Conservation (phyloP, 2,329 filamentous ascomycete species). For the Thielaviopsis cerberus region DNA sequence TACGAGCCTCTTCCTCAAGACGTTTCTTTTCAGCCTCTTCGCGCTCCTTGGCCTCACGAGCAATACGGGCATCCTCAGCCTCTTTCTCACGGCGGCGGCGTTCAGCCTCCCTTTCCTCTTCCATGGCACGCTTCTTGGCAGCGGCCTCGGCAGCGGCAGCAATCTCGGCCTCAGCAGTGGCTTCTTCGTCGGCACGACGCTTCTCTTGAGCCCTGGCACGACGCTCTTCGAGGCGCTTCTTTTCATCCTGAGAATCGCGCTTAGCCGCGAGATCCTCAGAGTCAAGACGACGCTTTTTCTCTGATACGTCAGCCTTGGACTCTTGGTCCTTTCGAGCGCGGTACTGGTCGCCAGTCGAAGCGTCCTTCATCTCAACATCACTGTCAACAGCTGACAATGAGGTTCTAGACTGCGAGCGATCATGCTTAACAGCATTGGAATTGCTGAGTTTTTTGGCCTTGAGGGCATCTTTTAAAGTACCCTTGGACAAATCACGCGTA, state of each 20-base stretch:
- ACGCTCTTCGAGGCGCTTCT: slow-evolving; percentile 17
- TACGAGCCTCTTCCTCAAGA: slow-evolving; percentile 8
- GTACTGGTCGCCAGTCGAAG: neutral
- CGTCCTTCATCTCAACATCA: slow-evolving; percentile 37
- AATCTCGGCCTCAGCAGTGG: neutral
- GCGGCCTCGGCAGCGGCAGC: slow-evolving; percentile 8
- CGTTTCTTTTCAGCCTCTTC: slow-evolving; percentile 20
- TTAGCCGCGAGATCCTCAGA: slow-evolving; percentile 22
- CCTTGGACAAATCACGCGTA: slow-evolving; percentile 15
- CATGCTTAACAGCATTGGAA: slow-evolving; percentile 5
- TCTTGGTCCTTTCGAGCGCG: slow-evolving; percentile 15
- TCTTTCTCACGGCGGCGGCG: slow-evolving; percentile 7
- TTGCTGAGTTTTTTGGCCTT: slow-evolving; percentile 24
- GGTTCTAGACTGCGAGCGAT: slow-evolving; percentile 17
- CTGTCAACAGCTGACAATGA: slow-evolving; percentile 24
- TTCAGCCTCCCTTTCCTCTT: slow-evolving; percentile 17
- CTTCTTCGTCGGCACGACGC: slow-evolving; percentile 12
- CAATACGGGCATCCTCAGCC: neutral
- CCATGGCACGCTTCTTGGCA: slow-evolving; percentile 15
- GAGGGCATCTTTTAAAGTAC: slow-evolving; percentile 20
- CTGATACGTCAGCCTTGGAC: slow-evolving; percentile 20
- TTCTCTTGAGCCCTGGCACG: slow-evolving; percentile 13
- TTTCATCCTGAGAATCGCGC: slow-evolving; percentile 17
- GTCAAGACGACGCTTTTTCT: slow-evolving; percentile 19
- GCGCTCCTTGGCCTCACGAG: slow-evolving; percentile 15